Percentiles rank a stretch among this genome's conserved stretches.
phyloP scores from a whole-genome alignment of 169 alveolate genomes.

The Babesia ovis region DNA sequence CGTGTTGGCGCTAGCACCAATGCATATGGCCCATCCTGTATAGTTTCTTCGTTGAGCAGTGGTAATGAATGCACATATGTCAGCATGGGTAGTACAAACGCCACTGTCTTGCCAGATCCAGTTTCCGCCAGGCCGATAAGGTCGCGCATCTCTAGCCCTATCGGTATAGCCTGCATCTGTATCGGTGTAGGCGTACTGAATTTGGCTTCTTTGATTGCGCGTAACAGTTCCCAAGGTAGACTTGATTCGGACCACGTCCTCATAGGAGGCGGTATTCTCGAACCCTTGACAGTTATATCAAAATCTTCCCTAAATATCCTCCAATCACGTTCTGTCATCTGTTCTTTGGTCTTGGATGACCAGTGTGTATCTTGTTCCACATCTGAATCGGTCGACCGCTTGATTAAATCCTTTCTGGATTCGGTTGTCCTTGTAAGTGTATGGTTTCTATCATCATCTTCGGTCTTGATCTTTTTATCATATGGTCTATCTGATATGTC shows the following conservation, averaged over 20 bases:
- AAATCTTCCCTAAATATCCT: conserved; percentile 93
- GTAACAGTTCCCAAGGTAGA: conserved; percentile 76
- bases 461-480: neutral
- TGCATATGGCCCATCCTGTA: conserved; percentile 95
- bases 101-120: conserved; percentile 95
- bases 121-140: conserved; percentile 98
- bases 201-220: conserved; percentile 78
- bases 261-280: conserved; percentile 91
- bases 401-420: neutral
- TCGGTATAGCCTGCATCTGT: conserved; percentile 95
- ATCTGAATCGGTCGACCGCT: neutral
- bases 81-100: conserved; percentile 94
- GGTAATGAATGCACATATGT: conserved; percentile 88
- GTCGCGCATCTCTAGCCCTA: conserved; percentile 90
- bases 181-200: conserved; percentile 93
- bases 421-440: neutral
- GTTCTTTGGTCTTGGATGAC: conserved; percentile 83
- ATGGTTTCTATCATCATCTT: neutral
- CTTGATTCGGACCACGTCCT: conserved; percentile 89
- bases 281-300: conserved; percentile 88
- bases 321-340: conserved; percentile 95
- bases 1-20: conserved; percentile 92
- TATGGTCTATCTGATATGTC: neutral
- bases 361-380: conserved; percentile 78
- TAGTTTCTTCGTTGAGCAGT: conserved; percentile 85